Base-by-base conservation (phyloP, 2,329 filamentous ascomycete species). In the Aschersonia sp. region DNA sequence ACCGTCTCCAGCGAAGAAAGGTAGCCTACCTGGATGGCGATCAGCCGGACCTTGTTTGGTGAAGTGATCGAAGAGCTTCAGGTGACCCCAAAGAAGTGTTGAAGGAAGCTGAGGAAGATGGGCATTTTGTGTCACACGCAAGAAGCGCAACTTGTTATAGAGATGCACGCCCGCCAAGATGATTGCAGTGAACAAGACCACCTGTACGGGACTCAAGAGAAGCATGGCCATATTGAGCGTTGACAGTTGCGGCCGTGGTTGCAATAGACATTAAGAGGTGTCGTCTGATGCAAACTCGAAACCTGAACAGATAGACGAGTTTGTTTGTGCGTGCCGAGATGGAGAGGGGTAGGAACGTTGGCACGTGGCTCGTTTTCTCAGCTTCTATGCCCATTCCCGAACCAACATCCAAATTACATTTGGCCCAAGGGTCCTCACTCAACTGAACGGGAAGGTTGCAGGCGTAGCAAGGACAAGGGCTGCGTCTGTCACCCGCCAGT, bases 31-130 rank as follows among this genome's bases (percentile, higher is more conserved):
- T 5, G 42, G 5, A 61, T 55, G 4, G 5, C 52, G 43, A 43
- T 65, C 59, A 56, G 32, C 10, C 9, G 5, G 30, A 9, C 44
- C 47, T 30, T 5, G 35, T 29, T 48, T 48, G 2, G 41, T 43
- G 10, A 31, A 43, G 6, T n/a, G n/a, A 20, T 48, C 40, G 9
- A 46, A 44, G 4, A 41, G 43, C 20, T 47, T 30, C 10, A 47
- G 29, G 32, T 49, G 45, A 30, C 44, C 47, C 31, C 44, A 48
- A 0, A 48, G 5, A 5, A 45, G 31, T 5, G 47, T 40, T 9
- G 43, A 40, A 4, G 42, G 47, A 28, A 48, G 47, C 43, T 45
- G 42, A 30, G 47, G 42, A 2, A 43, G 12, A 20, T 43, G 41
- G 20, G 41, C 41, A 43, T 43, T 43, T 6, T 20, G 41, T 7